phyloP scores from a whole-genome alignment of 257 asterid genomes.

The Henckelia pumila region DNA sequence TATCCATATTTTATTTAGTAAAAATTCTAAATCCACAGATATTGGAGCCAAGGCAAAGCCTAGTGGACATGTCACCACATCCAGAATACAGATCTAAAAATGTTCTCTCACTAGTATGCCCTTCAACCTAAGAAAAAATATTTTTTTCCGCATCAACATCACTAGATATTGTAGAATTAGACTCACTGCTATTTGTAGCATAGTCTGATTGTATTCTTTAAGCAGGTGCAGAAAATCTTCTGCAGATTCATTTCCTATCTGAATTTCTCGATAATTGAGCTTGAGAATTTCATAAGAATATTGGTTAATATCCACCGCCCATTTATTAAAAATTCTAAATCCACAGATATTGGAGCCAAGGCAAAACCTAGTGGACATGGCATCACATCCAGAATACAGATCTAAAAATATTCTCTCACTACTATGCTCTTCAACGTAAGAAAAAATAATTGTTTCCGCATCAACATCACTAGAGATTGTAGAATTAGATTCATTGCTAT shows the following conservation, averaged over 20 bases:
- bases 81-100: conserved; percentile 77
- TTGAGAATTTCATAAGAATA: conserved; percentile 68
- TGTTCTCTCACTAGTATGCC: conserved; percentile 34
- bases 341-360: conserved; percentile 67
- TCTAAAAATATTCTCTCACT: conserved; percentile 56
- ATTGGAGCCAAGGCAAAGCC: conserved; percentile 76
- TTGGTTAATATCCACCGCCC: conserved; percentile 78
- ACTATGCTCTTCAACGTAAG: conserved; percentile 14
- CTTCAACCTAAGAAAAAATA: conserved; percentile 22
- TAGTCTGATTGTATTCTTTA: no score
- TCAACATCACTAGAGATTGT: conserved; percentile 58
- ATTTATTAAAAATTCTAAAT: conserved; percentile 77
- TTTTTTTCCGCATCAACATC: conserved; percentile 35
- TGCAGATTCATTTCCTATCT: conserved; percentile 83
- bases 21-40: conserved; percentile 60
- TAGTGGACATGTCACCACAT: conserved; percentile 98
- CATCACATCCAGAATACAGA: conserved; percentile 93
- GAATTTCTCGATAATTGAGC: conserved; percentile 71
- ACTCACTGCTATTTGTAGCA: conserved; percentile 40
- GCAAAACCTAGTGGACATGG: conserved; percentile 87
- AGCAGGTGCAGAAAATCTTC: conserved; percentile 50
- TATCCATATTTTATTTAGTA: conserved; percentile 43
- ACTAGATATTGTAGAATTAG: conserved; percentile 59
- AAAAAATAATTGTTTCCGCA: conserved; percentile 18
- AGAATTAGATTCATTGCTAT: conserved; percentile 48